Conservation (phyloP, 177 flowering plant species). For the Vitis hybrid region DNA sequence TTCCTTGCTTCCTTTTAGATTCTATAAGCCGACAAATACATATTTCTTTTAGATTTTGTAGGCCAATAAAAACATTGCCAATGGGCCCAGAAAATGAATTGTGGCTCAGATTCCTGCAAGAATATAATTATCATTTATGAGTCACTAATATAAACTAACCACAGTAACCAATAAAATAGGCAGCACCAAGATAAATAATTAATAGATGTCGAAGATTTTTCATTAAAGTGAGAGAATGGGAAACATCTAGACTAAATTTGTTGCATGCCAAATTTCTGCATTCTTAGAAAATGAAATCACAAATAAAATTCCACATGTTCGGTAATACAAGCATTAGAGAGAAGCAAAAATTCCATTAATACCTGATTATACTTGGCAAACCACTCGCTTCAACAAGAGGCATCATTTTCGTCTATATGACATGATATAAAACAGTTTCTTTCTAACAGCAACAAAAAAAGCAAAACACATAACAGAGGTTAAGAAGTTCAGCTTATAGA, state of each 20-base stretch:
- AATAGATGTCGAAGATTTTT: conserved; percentile 59
- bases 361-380: too few relatives aligned
- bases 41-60: not conserved
- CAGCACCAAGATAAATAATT: conserved; percentile 21
- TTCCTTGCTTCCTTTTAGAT: conserved; percentile 30
- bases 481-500: too few relatives aligned
- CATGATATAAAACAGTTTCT: too few relatives aligned
- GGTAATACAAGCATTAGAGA: too few relatives aligned
- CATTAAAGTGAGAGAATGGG: conserved; percentile 40
- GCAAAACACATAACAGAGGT: too few relatives aligned
- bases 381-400: too few relatives aligned
- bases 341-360: too few relatives aligned
- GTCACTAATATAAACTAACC: not conserved
- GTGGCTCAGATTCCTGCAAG: too few relatives aligned
- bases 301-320: not conserved
- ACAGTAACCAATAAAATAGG: not conserved
- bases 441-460: too few relatives aligned
- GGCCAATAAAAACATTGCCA: conserved; percentile 60
- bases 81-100: too few relatives aligned
- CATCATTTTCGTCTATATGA: too few relatives aligned
- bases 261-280: conserved; percentile 75
- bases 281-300: not conserved
- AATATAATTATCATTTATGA: not conserved
- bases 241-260: conserved; percentile 20
- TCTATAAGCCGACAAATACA: conserved; percentile 53